Evolutionary conservation across 1,284 basidiomycete genomes (phyloP).

Genomic region (Ustilago tritici): DNA sequence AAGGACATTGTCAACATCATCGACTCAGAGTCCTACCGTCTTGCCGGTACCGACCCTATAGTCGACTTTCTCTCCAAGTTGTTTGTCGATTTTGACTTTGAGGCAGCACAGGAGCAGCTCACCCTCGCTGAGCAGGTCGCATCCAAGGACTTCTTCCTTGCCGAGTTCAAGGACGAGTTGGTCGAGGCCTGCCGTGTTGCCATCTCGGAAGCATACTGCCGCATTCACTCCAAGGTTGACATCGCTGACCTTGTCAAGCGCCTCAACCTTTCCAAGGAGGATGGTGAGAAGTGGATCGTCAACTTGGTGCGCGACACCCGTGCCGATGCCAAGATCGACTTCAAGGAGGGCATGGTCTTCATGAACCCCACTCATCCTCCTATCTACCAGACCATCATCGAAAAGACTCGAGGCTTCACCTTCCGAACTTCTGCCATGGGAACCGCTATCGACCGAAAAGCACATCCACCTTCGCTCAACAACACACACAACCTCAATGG

Average conservation of each 20-base stretch:
- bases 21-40: conserved; percentile 69
- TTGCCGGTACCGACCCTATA: conserved; percentile 90
- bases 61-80: conserved; percentile 93
- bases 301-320: conserved; percentile 96
- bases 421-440: conserved; percentile 91
- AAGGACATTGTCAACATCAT: conserved; percentile 67
- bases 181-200: conserved; percentile 94
- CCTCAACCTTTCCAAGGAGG: conserved; percentile 88
- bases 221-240: conserved; percentile 95
- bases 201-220: conserved; percentile 95
- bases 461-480: conserved; percentile 60
- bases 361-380: conserved; percentile 90
- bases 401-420: conserved; percentile 91
- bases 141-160: conserved; percentile 92
- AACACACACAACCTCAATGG: conserved; percentile 54
- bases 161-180: conserved; percentile 89
- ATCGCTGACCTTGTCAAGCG: conserved; percentile 94
- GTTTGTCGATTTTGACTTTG: conserved; percentile 91
- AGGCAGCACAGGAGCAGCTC: conserved; percentile 86
- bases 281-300: conserved; percentile 99
- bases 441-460: conserved; percentile 79
- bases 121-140: conserved; percentile 84
- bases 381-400: conserved; percentile 93
- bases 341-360: conserved; percentile 95
- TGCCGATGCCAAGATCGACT: conserved; percentile 97